phyloP scores from a whole-genome alignment of 176 grass and related monocot species.

The Raddia guianensis region DNA sequence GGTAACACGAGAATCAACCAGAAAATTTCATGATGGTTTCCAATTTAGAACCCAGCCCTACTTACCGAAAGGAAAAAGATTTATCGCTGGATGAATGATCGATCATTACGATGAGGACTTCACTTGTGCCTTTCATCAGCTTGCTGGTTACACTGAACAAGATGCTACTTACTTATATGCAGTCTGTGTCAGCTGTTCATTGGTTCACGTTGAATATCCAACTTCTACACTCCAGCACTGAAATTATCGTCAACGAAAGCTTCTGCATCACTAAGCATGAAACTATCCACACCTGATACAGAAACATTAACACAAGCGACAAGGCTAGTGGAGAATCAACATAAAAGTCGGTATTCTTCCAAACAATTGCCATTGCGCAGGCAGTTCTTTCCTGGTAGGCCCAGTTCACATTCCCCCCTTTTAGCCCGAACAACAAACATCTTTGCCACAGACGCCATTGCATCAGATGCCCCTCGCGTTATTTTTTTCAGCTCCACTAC shows the following conservation, averaged over 20 bases:
- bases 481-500: not conserved
- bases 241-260: not conserved
- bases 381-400: constrained; percentile 14
- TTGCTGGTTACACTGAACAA: constrained; percentile 31
- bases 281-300: not conserved
- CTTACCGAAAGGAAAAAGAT: constrained; percentile 17
- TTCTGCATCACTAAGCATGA: constrained; percentile 34
- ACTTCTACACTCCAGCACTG: constrained; percentile 10
- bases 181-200: not conserved
- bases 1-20: constrained; percentile 30
- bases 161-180: not conserved
- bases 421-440: not conserved
- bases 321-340: constrained; percentile 19
- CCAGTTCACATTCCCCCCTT: constrained; percentile 10
- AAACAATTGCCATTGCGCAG: constrained; percentile 25
- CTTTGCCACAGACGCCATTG: not conserved
- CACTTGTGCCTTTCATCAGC: constrained; percentile 1
- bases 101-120: constrained; percentile 6
- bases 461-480: constrained; percentile 22
- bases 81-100: constrained; percentile 2
- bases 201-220: constrained; percentile 34
- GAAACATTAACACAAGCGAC: constrained; percentile 3
- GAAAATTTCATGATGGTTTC: constrained; percentile 27
- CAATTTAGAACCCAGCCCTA: constrained; percentile 30
- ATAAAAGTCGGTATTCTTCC: constrained; percentile 33